Percentiles rank a stretch among this genome's conserved stretches.
Evolutionary conservation across 352 stramenopile species (phyloP).

Genomic region (Phytophthora agathidicida): DNA sequence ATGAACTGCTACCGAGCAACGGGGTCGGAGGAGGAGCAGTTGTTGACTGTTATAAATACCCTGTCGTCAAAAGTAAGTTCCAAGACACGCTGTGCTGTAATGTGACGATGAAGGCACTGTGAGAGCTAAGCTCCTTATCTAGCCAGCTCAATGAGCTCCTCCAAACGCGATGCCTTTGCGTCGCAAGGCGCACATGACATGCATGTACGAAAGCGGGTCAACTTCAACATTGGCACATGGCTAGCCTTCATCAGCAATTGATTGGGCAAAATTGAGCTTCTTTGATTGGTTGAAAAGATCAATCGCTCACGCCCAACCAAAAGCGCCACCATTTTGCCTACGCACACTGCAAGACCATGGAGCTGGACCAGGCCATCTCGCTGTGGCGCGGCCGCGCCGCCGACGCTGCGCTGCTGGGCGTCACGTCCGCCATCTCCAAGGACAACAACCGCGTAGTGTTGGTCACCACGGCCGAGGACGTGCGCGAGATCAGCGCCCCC

Average conservation of each 20-base stretch:
- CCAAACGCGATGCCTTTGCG: no score
- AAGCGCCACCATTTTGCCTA: not conserved
- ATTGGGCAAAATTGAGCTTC: no score
- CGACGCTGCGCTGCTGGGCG: conserved; percentile 52
- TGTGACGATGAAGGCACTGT: no score
- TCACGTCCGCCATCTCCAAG: conserved; percentile 43
- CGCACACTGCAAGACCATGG: no score
- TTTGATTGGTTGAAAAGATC: conserved; percentile 31
- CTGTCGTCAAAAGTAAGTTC: conserved; percentile 1
- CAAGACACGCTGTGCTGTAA: no score
- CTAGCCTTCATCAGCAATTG: no score
- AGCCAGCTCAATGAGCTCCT: no score
- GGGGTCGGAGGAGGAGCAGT: conserved; percentile 1
- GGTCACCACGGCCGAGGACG: conserved; percentile 65
- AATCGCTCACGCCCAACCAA: conserved; percentile 39
- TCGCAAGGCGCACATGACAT: not conserved
- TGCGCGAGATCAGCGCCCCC: conserved; percentile 68
- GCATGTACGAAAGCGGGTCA: not conserved
- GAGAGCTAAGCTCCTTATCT: no score
- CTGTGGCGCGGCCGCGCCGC: conserved; percentile 67
- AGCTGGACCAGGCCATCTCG: conserved; percentile 70
- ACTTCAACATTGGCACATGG: not conserved
- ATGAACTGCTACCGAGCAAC: conserved; percentile 22
- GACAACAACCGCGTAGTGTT: conserved; percentile 66
- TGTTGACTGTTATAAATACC: conserved; percentile 28